Base-by-base conservation (phyloP, 257 asterid genomes). In the Thymus mandschuricus region DNA sequence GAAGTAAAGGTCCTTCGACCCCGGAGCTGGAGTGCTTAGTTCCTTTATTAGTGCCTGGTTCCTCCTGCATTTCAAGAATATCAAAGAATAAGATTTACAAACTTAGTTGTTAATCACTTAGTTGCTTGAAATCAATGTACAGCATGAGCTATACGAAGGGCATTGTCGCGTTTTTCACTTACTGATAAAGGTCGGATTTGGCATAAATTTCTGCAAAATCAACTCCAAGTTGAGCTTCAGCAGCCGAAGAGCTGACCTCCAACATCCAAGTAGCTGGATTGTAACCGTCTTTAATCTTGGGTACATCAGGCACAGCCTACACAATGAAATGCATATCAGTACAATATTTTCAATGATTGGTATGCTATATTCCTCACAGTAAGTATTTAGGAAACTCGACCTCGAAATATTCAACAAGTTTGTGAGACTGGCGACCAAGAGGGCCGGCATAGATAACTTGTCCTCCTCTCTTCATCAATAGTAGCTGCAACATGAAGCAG, bases 231-330 rank as follows among this genome's bases (percentile, higher is more conserved):
- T 87, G 94, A 70, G 84, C 56, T 71, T 91, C 97, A 63, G 66
- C 81, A 3, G 95, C 80, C 43, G 85, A n/a, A 4, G 96, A 79
- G 68, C 76, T 89, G 67, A 91, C 81, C 13, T 91, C 97, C 81
- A 91, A 75, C 97, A 91, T 87, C 97, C 97, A 91, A 5, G 97
- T 91, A 46, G 97, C 97, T 57, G 97, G 97, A 86, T 91, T 91
- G 50, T 79, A 75, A 10, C 92, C 88, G 40, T 86, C 95, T 64
- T 77, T 84, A 41, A 86, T 91, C 77, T 83, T 87, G 15, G 91
- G 55, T 74, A 91, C 97, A n/a, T 92, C 91, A 3, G 78, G 82
- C 70, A 91, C 74, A 64, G 81, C 84, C 97, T 90, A 80, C 55
- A 69, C 80, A 46, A 29, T 64, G 11, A 30, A 51, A 57, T 4